Conservation (phyloP, 2,329 filamentous ascomycete genomes). For the Esteya vermicola region DNA sequence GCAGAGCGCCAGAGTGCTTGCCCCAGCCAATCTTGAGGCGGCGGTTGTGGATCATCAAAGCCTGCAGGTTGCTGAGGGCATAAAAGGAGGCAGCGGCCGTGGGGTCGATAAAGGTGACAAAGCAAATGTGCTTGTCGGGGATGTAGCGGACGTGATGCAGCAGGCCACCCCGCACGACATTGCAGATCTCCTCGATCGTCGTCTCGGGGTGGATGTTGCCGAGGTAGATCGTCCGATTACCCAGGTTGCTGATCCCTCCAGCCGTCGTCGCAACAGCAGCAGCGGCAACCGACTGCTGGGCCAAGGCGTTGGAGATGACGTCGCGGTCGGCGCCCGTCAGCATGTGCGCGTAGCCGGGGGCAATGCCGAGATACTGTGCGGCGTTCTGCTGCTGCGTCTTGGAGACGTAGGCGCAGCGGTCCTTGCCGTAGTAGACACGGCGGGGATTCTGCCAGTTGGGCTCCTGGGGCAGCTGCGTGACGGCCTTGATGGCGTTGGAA, state of each 20-base stretch:
- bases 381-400: conserved; percentile 99
- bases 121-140: conserved; percentile 99
- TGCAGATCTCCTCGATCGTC: conserved; percentile 98
- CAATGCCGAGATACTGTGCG: conserved; percentile 93
- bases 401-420: conserved; percentile 94
- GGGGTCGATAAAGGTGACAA: conserved; percentile 97
- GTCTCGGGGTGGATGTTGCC: conserved; percentile 99
- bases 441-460: conserved; percentile 91
- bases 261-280: conserved; percentile 93
- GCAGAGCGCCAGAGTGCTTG: conserved; percentile 93
- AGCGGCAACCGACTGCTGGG: conserved; percentile 93
- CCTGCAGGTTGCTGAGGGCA: conserved; percentile 90
- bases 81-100: conserved; percentile 97
- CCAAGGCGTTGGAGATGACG: conserved; percentile 87
- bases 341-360: conserved; percentile 90
- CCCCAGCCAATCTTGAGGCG: conserved; percentile 98
- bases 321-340: conserved; percentile 92
- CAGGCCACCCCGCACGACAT: conserved; percentile 88
- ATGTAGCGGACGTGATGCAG: conserved; percentile 98
- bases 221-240: conserved; percentile 93
- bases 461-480: conserved; percentile 90
- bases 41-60: conserved; percentile 97
- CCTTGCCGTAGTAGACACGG: conserved; percentile 97
- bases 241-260: conserved; percentile 91
- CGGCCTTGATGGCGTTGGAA: conserved; percentile 95